Percentiles rank a stretch among this genome's conserved stretches.
Evolutionary conservation across 192 early-diverging fungal species (phyloP).

Genomic region (Spizellomyces sp.): DNA sequence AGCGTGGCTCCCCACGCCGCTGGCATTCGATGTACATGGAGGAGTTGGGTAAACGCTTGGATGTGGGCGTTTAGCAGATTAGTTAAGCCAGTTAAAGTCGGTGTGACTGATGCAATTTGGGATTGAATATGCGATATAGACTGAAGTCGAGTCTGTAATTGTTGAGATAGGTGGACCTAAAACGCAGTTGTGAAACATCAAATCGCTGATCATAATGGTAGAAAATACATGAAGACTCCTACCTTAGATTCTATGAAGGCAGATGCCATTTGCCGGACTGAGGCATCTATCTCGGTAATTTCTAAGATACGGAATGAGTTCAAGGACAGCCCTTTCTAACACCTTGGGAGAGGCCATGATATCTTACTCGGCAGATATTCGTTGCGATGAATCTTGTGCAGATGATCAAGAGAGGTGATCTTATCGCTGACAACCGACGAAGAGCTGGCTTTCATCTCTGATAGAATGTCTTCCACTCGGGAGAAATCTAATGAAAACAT

Average conservation of each 20-base stretch:
- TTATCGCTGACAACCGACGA: conserved; percentile 16
- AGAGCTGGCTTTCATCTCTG: conserved; percentile 19
- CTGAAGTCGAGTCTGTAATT: conserved; percentile 34
- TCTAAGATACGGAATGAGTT: not conserved
- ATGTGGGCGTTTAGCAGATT: conserved; percentile 27
- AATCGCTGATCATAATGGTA: too few species aligned
- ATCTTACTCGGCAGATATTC: conserved; percentile 38
- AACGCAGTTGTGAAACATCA: too few species aligned
- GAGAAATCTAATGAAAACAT: conserved; percentile 12
- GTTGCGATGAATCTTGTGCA: conserved; percentile 40
- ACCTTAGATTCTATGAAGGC: conserved; percentile 32
- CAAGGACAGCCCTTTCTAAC: too few species aligned
- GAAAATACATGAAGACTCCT: too few species aligned
- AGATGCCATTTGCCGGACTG: conserved; percentile 21
- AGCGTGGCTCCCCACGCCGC: conserved; percentile 52
- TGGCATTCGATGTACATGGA: conserved; percentile 57
- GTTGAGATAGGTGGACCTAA: conserved; percentile 23
- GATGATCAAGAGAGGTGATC: conserved; percentile 37
- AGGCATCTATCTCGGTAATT: conserved; percentile 27
- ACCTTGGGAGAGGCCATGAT: too few species aligned
- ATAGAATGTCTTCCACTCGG: conserved; percentile 34
- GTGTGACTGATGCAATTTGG: conserved; percentile 31
- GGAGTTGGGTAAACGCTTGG: conserved; percentile 46
- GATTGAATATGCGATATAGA: conserved; percentile 41
- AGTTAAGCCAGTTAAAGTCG: conserved; percentile 15